Evolutionary conservation across 1,139 yeast genomes (phyloP), one percentile per base, ranked within the genome.

Genomic region (Meyerozyma smithsonii): DNA sequence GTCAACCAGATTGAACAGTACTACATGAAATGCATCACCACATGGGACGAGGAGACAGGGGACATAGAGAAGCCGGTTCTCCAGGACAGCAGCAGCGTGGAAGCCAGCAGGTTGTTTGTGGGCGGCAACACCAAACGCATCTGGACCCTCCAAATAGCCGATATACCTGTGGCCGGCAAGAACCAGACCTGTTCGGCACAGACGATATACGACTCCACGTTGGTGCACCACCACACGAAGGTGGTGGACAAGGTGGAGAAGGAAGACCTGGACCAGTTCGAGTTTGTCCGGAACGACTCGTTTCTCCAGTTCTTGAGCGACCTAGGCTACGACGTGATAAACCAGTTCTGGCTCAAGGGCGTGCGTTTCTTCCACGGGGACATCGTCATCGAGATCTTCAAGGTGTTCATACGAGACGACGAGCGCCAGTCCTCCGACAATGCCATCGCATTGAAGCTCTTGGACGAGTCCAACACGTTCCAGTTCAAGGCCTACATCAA

Each of bases 121-220:
- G 62, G 59, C 18, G 61, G 59, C 28, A 53, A 55, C 30, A 48
- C 58, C 51, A 44, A 69, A 61, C 52, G 32, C 47, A 56, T 40
- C 28, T 85, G 95, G 95, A 72, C 82, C 1, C 52, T 88, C 21
- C 84, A 80, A 48, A 71, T 84, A 17, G 69, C 81, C 7, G 97
- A 89, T 61, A 83, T 88, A 12, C 97, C 97, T 1, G 82, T 85
- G 25, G 95, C 95, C 4, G 96, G 96, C 7, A 85, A 77, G 77
- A 54, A 74, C 74, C 62, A 82, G 73, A 46, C 74, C 67, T 36
- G 81, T 74, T 61, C 65, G 32, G 74, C 72, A 8, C 96, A 88
- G 55, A 77, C 87, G 12, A 72, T 86, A 11, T 72, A 81, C 46
- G 88, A 84, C 52, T 72, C 90, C 24, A 77, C 84, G 1, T 62